A percentile compares a stretch with the other conserved stretches of the same genome.
These are phyloP conservation scores for Wallacemonas collosoma DNA, from an alignment of 208 protist species.

Conservation along the genomic window DNA sequence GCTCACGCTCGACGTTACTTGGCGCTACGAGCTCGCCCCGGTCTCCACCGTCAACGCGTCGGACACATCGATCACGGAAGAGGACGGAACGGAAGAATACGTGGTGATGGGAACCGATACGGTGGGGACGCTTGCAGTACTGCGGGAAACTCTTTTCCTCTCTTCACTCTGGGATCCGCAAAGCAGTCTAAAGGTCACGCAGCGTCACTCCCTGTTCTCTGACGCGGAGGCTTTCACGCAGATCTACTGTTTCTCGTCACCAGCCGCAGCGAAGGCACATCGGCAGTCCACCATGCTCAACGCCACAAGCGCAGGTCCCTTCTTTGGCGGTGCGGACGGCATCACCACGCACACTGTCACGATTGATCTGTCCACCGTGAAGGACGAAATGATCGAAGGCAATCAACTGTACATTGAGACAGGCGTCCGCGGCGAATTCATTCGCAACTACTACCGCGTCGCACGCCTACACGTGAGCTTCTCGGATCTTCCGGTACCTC, in stretches of 20 bases:
- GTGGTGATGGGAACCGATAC: not conserved
- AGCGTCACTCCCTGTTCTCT: slow-evolving; percentile 14
- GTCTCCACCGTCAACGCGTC: not conserved
- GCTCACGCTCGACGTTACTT: slow-evolving; percentile 23
- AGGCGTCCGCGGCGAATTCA: slow-evolving; percentile 26
- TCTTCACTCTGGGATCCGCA: slow-evolving; percentile 21
- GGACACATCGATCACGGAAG: slow-evolving; percentile 8
- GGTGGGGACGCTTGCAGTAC: not conserved
- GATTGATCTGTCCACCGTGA: slow-evolving; percentile 30
- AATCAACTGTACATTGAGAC: slow-evolving; percentile 60
- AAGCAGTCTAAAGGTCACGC: slow-evolving; percentile 25
- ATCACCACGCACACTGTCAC: slow-evolving; percentile 25
- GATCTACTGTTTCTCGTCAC: slow-evolving; percentile 32
- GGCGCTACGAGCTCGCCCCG: slow-evolving; percentile 2
- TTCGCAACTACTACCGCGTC: slow-evolving; percentile 30
- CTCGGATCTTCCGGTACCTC: slow-evolving; percentile 26
- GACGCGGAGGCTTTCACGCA: slow-evolving; percentile 21
- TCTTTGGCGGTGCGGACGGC: slow-evolving; percentile 35
- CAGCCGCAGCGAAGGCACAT: slow-evolving; percentile 20
- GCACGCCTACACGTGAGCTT: slow-evolving; percentile 51
- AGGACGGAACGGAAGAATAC: not conserved
- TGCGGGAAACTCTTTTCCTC: not conserved
- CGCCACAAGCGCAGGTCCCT: not conserved
- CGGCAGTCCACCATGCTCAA: slow-evolving; percentile 9
- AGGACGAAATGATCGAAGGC: slow-evolving; percentile 39